Conservation (phyloP, 257 asterid genomes). For the Solanum gandarillasii region DNA sequence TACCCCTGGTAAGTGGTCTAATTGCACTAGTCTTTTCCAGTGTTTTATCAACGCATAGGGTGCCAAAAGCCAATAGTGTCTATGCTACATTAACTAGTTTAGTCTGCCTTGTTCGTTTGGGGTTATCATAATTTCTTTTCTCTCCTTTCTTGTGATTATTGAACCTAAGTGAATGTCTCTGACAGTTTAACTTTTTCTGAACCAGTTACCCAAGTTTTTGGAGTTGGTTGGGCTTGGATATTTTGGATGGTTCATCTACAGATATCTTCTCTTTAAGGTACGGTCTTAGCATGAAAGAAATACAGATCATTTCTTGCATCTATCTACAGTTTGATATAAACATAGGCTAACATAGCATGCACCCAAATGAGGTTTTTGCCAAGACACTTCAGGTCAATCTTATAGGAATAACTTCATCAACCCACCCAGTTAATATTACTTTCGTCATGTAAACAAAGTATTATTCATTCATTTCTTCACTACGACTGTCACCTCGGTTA, state of each 20-base stretch:
- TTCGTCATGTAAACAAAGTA: not conserved
- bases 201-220: constrained; percentile 10
- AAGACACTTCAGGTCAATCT: not conserved
- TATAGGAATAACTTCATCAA: not conserved
- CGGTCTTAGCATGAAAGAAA: not conserved
- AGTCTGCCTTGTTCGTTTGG: not conserved
- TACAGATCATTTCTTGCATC: not conserved
- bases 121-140: not conserved
- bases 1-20: not conserved
- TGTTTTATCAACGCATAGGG: not conserved
- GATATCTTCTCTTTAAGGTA: constrained; percentile 16
- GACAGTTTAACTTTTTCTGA: not conserved
- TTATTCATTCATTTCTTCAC: not conserved
- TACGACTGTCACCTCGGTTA: not conserved
- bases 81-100: not conserved
- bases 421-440: not conserved
- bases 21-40: not conserved
- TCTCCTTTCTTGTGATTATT: not conserved
- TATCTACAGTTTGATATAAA: not conserved
- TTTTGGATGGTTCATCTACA: constrained; percentile 14
- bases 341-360: not conserved
- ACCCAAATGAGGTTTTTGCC: not conserved
- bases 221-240: constrained; percentile 16
- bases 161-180: not conserved
- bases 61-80: not conserved